Conservation (phyloP, 768 basidiomycete species). For the Glaciozyma antarctica region DNA sequence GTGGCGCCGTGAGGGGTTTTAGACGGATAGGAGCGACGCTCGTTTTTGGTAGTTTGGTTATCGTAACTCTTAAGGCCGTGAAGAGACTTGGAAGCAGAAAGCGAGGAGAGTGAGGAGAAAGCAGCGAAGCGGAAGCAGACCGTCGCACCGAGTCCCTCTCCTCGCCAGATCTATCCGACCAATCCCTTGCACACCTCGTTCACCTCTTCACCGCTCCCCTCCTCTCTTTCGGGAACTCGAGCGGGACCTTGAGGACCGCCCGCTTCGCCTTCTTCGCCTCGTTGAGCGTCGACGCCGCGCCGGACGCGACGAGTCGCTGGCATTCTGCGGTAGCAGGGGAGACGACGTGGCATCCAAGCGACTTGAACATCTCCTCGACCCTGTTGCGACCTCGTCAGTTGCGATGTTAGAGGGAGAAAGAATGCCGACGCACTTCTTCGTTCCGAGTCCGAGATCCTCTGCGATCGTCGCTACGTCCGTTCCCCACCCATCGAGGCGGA, state of each 20-base stretch:
- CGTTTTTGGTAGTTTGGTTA: too few species aligned
- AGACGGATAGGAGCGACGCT: too few species aligned
- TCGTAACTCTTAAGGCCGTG: too few species aligned
- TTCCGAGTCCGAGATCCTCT: constrained; percentile 59
- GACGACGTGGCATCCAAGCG: constrained; percentile 48
- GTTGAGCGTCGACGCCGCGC: constrained; percentile 41
- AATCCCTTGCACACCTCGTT: too few species aligned
- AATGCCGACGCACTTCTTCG: constrained; percentile 51
- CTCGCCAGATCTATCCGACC: too few species aligned
- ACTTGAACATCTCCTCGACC: constrained; percentile 62
- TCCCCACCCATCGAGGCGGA: constrained; percentile 67
- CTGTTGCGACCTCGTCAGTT: constrained; percentile 39
- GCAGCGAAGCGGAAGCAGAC: too few species aligned
- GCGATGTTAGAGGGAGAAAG: not conserved
- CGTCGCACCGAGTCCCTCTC: too few species aligned
- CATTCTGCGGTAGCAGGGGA: constrained; percentile 48
- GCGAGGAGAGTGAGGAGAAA: too few species aligned
- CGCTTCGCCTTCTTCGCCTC: constrained; percentile 51
- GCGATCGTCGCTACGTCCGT: constrained; percentile 61
- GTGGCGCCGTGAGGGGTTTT: constrained; percentile 4
- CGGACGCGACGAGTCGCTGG: constrained; percentile 57
- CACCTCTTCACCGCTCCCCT: constrained; percentile 2
- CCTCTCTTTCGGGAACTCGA: constrained; percentile 66
- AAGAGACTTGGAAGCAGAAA: too few species aligned
- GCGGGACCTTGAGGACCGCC: constrained; percentile 64